Evolutionary conservation across 495 filamentous ascomycete genomes (phyloP), one percentile per base, ranked within the genome.

Genomic region (Penicillium coffeae): DNA sequence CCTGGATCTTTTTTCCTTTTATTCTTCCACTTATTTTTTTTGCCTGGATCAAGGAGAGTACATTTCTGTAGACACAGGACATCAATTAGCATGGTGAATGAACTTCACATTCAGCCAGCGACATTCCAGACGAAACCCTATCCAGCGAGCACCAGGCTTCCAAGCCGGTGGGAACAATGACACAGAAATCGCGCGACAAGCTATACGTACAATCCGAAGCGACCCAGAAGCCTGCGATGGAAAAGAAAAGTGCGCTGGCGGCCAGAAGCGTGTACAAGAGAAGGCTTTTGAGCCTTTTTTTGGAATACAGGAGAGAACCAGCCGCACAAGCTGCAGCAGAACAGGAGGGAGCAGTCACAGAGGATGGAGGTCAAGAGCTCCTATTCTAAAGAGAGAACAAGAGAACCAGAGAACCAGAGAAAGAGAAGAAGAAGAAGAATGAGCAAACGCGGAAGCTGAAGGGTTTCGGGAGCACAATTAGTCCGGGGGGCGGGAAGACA

Each of bases 151-250:
- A n/a, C n/a, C n/a, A n/a, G n/a, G n/a, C n/a, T n/a, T n/a, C n/a
- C n/a, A n/a, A n/a, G n/a, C n/a, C n/a, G n/a, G n/a, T n/a, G n/a
- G n/a, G n/a, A n/a, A n/a, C n/a, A n/a, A n/a, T n/a, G n/a, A n/a
- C n/a, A n/a, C n/a, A n/a, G n/a, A n/a, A 44, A 53, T 33, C 54
- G 36, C 55, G 58, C 63, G 55, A 63, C 47, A 44, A 51, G 62
- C 46, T 30, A 73, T 74, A 75, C 72, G 71, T 75, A 75, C 72
- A 75, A 69, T 71, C 60, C 60, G 62, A 65, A 66, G 56, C 58
- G 45, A 51, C 62, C 38, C 50, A 56, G 41, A 48, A 38, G 37
- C 40, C 64, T 55, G 52, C 48, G n/a, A n/a, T n/a, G 48, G 42
- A 33, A 62, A 64, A 52, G 64, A 60, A 58, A 51, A 48, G 41